Conservation (phyloP, 106 monocot genomes). For the Agapanthus africanus region DNA sequence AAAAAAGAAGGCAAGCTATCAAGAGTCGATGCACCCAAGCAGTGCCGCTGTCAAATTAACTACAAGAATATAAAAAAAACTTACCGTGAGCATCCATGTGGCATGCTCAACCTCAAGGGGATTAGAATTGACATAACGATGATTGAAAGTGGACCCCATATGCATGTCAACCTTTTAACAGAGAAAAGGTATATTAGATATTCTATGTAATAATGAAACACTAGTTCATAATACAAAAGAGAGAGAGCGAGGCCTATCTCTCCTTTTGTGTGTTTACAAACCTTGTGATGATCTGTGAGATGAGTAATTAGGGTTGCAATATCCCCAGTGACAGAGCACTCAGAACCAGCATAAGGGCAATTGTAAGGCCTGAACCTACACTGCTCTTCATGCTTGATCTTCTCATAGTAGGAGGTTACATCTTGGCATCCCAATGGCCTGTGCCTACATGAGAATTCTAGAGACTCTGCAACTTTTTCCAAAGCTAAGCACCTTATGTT, state of each 20-base stretch:
- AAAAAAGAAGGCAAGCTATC: not conserved
- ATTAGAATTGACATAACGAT: constrained; percentile 3
- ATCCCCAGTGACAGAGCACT: constrained; percentile 10
- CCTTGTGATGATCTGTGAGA: constrained; percentile 7
- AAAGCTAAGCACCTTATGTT: constrained; percentile 18
- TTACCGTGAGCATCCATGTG: constrained; percentile 13
- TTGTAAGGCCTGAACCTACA: constrained; percentile 17
- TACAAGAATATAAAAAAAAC: not conserved
- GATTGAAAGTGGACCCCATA: constrained; percentile 9
- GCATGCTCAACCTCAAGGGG: constrained; percentile 7
- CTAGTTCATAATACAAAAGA: no score
- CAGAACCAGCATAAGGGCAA: constrained; percentile 17
- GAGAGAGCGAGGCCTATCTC: no score
- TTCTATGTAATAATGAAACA: no score
- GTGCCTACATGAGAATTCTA: constrained; percentile 12
- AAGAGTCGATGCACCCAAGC: not conserved
- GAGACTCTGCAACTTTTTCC: constrained; percentile 13
- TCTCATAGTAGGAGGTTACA: constrained; percentile 13
- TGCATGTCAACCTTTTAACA: constrained; percentile 14
- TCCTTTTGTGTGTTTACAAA: no score
- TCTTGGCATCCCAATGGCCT: constrained; percentile 8
- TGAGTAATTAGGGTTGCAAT: constrained; percentile 8
- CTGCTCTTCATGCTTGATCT: constrained; percentile 2
- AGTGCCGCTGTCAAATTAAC: not conserved
- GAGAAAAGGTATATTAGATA: no score